phyloP scores from a whole-genome alignment of 805 yeast genomes.

The Starmerella ratchasimensis region DNA sequence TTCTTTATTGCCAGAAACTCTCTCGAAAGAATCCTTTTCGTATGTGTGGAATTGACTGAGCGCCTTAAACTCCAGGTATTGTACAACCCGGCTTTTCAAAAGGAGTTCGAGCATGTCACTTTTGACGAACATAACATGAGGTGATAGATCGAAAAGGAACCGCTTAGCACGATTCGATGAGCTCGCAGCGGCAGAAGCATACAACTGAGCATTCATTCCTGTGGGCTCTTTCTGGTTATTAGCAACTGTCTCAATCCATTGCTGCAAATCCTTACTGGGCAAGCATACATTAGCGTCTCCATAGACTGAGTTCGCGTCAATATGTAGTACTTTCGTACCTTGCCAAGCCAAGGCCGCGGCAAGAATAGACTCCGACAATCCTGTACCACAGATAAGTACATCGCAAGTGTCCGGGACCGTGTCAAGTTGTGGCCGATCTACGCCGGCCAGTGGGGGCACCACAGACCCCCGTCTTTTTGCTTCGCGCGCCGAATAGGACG shows the following conservation, averaged over 20 bases:
- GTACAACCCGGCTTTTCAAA: slow-evolving; percentile 73
- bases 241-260: slow-evolving; percentile 70
- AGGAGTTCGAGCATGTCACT: slow-evolving; percentile 72
- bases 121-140: slow-evolving; percentile 76
- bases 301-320: slow-evolving; percentile 71
- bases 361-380: slow-evolving; percentile 69
- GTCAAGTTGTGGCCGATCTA: slow-evolving; percentile 25
- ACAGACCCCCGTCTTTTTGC: slow-evolving; percentile 28
- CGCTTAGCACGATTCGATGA: slow-evolving; percentile 26
- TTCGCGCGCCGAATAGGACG: slow-evolving; percentile 30
- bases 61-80: slow-evolving; percentile 85
- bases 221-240: slow-evolving; percentile 20
- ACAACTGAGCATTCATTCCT: slow-evolving; percentile 58
- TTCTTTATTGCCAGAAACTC: slow-evolving; percentile 73
- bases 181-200: slow-evolving; percentile 47
- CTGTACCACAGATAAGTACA: slow-evolving; percentile 85
- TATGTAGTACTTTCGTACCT: slow-evolving; percentile 87
- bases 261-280: slow-evolving; percentile 69
- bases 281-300: slow-evolving; percentile 83
- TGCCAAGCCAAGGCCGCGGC: slow-evolving; percentile 97
- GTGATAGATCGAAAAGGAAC: slow-evolving; percentile 78
- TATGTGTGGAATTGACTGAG: slow-evolving; percentile 82
- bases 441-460: slow-evolving; percentile 30
- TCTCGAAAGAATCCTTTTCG: slow-evolving; percentile 81
- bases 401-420: slow-evolving; percentile 55